Conservation (phyloP, 2,329 filamentous ascomycete genomes). For the Fusarium setosum region DNA sequence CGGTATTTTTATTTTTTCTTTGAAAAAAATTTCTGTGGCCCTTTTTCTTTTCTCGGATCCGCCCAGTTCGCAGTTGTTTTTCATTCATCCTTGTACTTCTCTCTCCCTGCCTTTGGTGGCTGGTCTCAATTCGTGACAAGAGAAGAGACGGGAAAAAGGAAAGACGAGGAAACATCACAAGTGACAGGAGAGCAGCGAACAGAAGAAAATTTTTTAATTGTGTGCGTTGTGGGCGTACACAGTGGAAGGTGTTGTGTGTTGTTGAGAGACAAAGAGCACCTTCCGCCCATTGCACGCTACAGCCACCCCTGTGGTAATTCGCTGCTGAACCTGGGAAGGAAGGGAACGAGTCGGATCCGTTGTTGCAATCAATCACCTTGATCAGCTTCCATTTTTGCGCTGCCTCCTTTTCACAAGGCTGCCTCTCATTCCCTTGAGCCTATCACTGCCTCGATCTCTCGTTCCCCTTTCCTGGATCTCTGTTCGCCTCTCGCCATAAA, state of each 20-base stretch:
- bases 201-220: constrained; percentile 22
- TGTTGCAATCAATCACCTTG: constrained; percentile 29
- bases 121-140: constrained; percentile 19
- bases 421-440: constrained; percentile 23
- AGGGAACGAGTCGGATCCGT: constrained; percentile 20
- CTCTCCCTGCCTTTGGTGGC: constrained; percentile 34
- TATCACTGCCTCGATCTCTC: constrained; percentile 19
- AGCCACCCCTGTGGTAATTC: constrained; percentile 29
- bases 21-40: constrained; percentile 25
- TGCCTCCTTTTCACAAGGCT: constrained; percentile 35
- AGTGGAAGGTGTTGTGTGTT: constrained; percentile 31
- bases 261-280: constrained; percentile 36
- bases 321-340: constrained; percentile 35
- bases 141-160: constrained; percentile 23
- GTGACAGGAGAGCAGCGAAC: constrained; percentile 11
- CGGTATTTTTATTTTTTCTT: constrained; percentile 10
- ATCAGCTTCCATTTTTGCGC: constrained; percentile 27
- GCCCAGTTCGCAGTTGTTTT: constrained; percentile 14
- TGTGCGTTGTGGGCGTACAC: constrained; percentile 32
- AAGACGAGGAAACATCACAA: constrained; percentile 32
- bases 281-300: constrained; percentile 17
- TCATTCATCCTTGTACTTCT: constrained; percentile 6
- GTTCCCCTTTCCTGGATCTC: constrained; percentile 20
- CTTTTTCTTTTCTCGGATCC: constrained; percentile 24
- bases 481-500: constrained; percentile 22